Conservation (phyloP, 1,284 basidiomycete species). For the Malassezia sp. region DNA sequence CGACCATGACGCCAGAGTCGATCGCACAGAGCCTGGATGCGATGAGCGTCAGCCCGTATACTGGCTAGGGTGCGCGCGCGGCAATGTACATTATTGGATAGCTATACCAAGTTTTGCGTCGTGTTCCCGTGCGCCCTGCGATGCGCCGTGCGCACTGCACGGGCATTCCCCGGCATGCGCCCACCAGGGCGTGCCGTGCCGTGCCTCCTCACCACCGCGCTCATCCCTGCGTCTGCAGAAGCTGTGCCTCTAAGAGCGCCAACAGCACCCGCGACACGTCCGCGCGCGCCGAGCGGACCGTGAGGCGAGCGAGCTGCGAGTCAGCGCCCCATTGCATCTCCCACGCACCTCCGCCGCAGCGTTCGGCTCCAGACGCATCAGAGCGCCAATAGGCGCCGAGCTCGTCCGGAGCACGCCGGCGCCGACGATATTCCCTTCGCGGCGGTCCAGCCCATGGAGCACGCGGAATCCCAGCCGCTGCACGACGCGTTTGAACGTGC, state of each 20-base stretch:
- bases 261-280: slow-evolving; percentile 72
- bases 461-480: slow-evolving; percentile 65
- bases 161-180: no score
- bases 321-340: no score
- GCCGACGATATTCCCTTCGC: slow-evolving; percentile 67
- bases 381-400: slow-evolving; percentile 85
- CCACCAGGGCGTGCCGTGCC: no score
- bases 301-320: slow-evolving; percentile 86
- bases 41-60: slow-evolving; percentile 39
- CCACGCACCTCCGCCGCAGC: no score
- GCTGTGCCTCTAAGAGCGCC: slow-evolving; percentile 20
- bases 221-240: slow-evolving; percentile 2
- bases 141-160: no score
- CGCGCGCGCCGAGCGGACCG: slow-evolving; percentile 88
- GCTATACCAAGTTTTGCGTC: no score
- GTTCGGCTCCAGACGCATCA: slow-evolving; percentile 87
- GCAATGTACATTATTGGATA: not conserved
- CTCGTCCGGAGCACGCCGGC: slow-evolving; percentile 78
- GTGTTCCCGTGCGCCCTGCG: no score
- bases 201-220: no score
- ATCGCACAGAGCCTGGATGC: slow-evolving; percentile 37
- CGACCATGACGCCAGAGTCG: slow-evolving; percentile 25
- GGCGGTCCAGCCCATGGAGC: slow-evolving; percentile 56
- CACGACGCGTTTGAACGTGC: slow-evolving; percentile 60
- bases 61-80: no score